phyloP scores from a whole-genome alignment of 495 filamentous ascomycete species.

The Pyrenopolyporus hunteri region DNA sequence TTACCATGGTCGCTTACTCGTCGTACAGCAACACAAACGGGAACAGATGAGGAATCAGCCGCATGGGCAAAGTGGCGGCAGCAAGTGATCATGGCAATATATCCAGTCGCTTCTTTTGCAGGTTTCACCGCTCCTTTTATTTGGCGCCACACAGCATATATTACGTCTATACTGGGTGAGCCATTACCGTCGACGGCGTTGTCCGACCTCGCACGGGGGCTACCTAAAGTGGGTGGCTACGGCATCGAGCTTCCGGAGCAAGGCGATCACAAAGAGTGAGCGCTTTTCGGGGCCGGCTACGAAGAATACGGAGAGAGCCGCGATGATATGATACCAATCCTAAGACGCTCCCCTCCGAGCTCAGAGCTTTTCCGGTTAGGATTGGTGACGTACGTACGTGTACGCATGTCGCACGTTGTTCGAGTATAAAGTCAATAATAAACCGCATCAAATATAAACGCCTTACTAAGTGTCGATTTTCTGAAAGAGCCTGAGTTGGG shows the following conservation, averaged over 20 bases:
- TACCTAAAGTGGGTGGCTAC: not conserved
- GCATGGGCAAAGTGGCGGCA: not conserved
- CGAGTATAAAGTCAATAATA: no score
- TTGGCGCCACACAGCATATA: slow-evolving; percentile 12
- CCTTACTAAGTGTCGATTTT: no score
- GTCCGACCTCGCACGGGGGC: not conserved
- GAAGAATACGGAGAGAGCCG: not conserved
- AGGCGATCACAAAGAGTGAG: not conserved
- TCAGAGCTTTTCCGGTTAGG: no score
- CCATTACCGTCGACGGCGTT: not conserved
- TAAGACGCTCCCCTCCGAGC: no score
- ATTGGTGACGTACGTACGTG: no score
- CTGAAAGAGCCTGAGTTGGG: no score
- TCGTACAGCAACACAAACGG: slow-evolving; percentile 28
- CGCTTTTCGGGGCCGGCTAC: not conserved
- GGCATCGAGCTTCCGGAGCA: not conserved
- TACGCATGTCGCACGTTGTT: no score
- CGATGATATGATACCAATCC: not conserved
- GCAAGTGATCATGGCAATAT: slow-evolving; percentile 1
- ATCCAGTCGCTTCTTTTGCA: not conserved
- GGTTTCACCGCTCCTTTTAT: slow-evolving; percentile 22
- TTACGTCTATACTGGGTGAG: not conserved
- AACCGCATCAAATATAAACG: no score
- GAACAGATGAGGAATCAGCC: slow-evolving; percentile 24
- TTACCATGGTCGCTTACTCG: not conserved